Percentiles rank a stretch among this genome's conserved stretches.
These are phyloP conservation scores for Alternaria atra DNA, from an alignment of 2,329 filamentous ascomycete genomes.

Conservation along the genomic window DNA sequence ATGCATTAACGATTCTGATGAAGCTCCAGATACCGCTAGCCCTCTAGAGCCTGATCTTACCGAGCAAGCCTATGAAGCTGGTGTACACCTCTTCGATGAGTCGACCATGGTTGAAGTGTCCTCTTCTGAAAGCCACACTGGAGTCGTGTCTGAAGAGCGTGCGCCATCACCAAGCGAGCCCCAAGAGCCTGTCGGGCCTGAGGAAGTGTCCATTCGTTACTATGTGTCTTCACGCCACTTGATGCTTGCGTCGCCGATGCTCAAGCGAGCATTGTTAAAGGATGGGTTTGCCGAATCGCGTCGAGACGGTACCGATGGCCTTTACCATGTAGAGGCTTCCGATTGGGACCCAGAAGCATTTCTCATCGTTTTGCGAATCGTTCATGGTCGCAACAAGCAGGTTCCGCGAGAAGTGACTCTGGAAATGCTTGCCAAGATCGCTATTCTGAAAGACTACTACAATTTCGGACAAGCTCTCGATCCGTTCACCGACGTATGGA, in stretches of 20 bases:
- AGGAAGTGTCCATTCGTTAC: neutral
- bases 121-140: no score
- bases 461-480: neutral
- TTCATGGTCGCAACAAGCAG: conserved; percentile 3
- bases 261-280: neutral
- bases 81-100: no score
- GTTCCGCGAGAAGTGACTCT: neutral
- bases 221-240: conserved; percentile 11
- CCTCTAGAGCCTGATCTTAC: no score
- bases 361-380: neutral
- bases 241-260: neutral
- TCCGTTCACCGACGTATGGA: neutral
- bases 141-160: no score
- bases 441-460: conserved; percentile 3
- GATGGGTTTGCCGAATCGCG: neutral
- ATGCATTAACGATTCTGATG: no score
- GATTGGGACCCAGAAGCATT: conserved; percentile 8
- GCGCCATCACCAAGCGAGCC: neutral
- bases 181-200: neutral
- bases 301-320: neutral
- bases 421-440: conserved; percentile 5
- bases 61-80: no score
- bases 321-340: neutral
- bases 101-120: no score
- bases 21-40: no score